Evolutionary conservation across 495 filamentous ascomycete species (phyloP).

Genomic region (Pseudoneurospora amorphoporcata): DNA sequence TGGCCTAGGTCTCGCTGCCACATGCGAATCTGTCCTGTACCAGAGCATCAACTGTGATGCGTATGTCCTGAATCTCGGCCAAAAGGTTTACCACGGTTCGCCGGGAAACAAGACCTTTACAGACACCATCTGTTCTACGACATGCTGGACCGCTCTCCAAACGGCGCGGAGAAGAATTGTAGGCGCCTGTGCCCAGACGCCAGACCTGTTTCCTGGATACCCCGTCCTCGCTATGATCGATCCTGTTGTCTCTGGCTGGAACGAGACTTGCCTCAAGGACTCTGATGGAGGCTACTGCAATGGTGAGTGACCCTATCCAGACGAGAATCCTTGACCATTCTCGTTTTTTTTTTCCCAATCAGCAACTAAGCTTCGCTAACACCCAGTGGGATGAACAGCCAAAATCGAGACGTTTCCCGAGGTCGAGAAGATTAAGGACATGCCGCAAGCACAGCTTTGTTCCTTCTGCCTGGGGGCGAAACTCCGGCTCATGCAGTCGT

Average conservation of each 20-base stretch:
- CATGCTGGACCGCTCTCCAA: neutral
- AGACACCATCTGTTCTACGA: neutral
- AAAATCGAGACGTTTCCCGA: slow-evolving; percentile 6
- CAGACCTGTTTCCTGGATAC: neutral
- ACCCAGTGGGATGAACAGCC: too few species aligned
- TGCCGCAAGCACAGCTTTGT: slow-evolving; percentile 11
- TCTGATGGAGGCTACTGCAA: slow-evolving; percentile 4
- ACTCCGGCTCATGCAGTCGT: slow-evolving; percentile 12
- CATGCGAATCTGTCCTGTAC: neutral
- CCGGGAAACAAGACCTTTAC: neutral
- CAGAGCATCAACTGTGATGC: neutral
- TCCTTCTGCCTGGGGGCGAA: slow-evolving; percentile 11
- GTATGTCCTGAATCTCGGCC: neutral
- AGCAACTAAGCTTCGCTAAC: too few species aligned
- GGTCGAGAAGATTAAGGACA: slow-evolving; percentile 2
- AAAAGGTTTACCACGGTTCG: neutral
- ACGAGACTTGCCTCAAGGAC: slow-evolving; percentile 16
- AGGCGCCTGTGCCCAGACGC: neutral
- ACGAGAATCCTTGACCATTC: too few species aligned
- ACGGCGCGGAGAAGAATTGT: neutral
- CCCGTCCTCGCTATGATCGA: neutral
- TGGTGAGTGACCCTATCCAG: neutral
- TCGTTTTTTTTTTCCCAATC: too few species aligned
- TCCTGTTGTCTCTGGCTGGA: slow-evolving; percentile 4
- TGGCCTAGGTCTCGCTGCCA: neutral